Evolutionary conservation across 2,329 filamentous ascomycete species (phyloP).

Genomic region (Colletotrichum brevisporum): DNA sequence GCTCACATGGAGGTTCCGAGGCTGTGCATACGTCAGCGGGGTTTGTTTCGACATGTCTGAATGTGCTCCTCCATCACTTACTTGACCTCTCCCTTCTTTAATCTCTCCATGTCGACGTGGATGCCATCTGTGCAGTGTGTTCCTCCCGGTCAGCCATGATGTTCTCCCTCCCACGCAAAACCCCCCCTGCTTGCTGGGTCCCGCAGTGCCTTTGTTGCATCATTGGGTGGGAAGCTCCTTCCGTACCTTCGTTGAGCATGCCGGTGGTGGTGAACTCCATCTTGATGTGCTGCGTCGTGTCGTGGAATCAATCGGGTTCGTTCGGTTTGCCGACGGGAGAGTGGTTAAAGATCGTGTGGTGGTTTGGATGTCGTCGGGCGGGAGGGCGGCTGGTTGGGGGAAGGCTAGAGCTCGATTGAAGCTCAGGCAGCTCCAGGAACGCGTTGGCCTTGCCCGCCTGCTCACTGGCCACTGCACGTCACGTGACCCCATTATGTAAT

Average conservation of each 20-base stretch:
- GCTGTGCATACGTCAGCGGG: conserved; percentile 64
- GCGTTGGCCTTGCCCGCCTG: conserved; percentile 49
- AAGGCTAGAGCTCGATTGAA: conserved; percentile 55
- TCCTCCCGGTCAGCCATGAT: conserved; percentile 12
- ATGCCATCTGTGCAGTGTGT: conserved; percentile 83
- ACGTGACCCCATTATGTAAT: conserved; percentile 42
- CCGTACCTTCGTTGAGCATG: conserved; percentile 73
- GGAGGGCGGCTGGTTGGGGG: conserved; percentile 32
- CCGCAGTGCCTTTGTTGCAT: conserved; percentile 17
- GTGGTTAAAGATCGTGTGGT: not conserved
- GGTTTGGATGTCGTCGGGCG: conserved; percentile 44
- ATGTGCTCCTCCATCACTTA: conserved; percentile 63
- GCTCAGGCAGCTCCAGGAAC: conserved; percentile 64
- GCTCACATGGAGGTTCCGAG: conserved; percentile 96
- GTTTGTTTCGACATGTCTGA: not conserved
- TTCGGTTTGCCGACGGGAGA: not conserved
- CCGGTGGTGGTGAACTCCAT: conserved; percentile 77
- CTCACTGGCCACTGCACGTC: conserved; percentile 39
- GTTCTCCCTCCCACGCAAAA: not conserved
- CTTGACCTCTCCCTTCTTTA: conserved; percentile 99
- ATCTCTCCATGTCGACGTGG: conserved; percentile 97
- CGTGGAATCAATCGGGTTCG: conserved; percentile 1
- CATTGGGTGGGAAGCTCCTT: conserved; percentile 38
- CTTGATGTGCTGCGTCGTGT: conserved; percentile 10
- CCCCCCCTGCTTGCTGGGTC: conserved; percentile 1